Conservation (phyloP, 768 basidiomycete species). For the Phylloporus rhodoxanthus region DNA sequence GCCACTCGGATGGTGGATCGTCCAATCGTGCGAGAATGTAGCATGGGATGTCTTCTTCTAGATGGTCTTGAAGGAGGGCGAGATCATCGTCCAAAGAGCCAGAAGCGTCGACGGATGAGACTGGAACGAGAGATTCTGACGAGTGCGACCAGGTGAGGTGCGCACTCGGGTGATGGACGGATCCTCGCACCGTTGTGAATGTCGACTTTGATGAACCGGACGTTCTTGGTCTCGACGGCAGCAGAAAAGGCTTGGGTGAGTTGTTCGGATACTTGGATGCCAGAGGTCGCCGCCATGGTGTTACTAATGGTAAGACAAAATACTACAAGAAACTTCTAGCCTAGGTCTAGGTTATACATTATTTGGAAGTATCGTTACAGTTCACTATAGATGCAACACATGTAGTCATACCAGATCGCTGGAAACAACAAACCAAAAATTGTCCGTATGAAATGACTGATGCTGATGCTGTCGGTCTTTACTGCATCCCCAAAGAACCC, state of each 20-base stretch:
- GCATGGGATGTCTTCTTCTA: slow-evolving; percentile 61
- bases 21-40: slow-evolving; percentile 70
- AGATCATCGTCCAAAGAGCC: slow-evolving; percentile 63
- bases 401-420: slow-evolving; percentile 20
- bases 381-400: slow-evolving; percentile 12
- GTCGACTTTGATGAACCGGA: slow-evolving; percentile 72
- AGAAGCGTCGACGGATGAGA: slow-evolving; percentile 41
- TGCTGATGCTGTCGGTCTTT: background rate
- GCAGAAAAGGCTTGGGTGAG: slow-evolving; percentile 54
- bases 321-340: no score
- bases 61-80: slow-evolving; percentile 45
- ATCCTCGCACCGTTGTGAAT: slow-evolving; percentile 63
- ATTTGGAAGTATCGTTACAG: background rate
- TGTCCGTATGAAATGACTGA: slow-evolving; percentile 16
- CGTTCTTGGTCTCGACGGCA: slow-evolving; percentile 43
- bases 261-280: slow-evolving; percentile 58
- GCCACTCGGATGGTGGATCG: slow-evolving; percentile 58
- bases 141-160: slow-evolving; percentile 22
- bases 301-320: background rate
- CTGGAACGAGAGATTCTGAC: slow-evolving; percentile 64
- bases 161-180: slow-evolving; percentile 5
- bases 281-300: slow-evolving; percentile 68
- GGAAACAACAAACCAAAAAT: slow-evolving; percentile 10
- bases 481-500: slow-evolving; percentile 63
- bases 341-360: no score